phyloP scores from a whole-genome alignment of 257 asterid species.

The Scutellaria baicalensis region DNA sequence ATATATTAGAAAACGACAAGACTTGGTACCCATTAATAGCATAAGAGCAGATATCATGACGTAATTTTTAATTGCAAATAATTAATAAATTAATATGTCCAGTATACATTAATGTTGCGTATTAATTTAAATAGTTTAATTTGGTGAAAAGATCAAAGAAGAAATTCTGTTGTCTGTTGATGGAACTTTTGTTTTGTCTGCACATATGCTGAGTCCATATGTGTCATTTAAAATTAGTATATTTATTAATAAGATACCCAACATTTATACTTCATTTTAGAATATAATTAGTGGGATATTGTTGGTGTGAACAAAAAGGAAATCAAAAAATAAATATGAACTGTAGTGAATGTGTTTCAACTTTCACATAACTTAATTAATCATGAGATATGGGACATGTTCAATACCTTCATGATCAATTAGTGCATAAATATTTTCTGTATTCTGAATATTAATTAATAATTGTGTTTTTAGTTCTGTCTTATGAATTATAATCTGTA shows the following conservation, averaged over 20 bases:
- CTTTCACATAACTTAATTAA: too few species aligned
- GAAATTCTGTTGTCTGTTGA: slow-evolving; percentile 15
- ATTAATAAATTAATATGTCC: not conserved
- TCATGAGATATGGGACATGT: too few species aligned
- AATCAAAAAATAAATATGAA: too few species aligned
- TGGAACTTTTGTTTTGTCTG: slow-evolving; percentile 11
- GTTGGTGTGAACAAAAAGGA: not conserved
- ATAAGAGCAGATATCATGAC: slow-evolving; percentile 12
- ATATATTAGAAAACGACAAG: not conserved
- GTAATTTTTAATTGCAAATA: not conserved
- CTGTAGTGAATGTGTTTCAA: too few species aligned
- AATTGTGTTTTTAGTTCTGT: not conserved
- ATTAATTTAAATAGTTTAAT: not conserved
- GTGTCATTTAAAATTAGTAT: not conserved
- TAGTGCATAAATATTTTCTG: too few species aligned
- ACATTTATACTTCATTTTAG: not conserved
- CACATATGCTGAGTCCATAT: not conserved
- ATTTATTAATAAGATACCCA: not conserved
- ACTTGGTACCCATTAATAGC: not conserved
- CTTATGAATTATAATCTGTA: too few species aligned
- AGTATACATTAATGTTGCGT: not conserved
- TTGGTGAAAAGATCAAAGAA: slow-evolving; percentile 3
- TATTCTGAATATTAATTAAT: too few species aligned
- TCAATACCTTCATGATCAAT: too few species aligned
- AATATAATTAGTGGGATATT: not conserved